Evolutionary conservation across 2,329 filamentous ascomycete species (phyloP), one percentile per base, ranked within the genome.

Genomic region (Plenodomus lindquistii): DNA sequence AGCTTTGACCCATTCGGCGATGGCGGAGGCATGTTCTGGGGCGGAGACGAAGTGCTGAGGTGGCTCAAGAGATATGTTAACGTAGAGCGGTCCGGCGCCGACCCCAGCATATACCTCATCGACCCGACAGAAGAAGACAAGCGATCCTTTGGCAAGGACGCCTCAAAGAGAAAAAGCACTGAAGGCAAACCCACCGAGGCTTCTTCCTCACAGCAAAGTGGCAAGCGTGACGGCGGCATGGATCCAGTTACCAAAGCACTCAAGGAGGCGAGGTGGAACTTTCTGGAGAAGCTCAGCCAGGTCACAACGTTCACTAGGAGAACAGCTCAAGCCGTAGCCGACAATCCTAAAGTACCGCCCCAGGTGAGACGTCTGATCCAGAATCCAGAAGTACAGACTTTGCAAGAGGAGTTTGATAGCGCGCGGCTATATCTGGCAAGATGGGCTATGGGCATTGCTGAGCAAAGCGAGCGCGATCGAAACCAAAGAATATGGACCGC

Each of bases 401-500:
- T 99, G 18, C 92, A 97, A 67, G 92, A 97, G 51, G 95, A 99
- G 68, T 99, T 97, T 62, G 95, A 99, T 76, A 96, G 91, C 63
- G 94, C 95, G 3, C 84, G 94, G 56, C 81, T 99, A 50, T 99
- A 99, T 67, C 80, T 99, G 34, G 94, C 94, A 18, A 82, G 94
- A 55, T 99, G 94, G 94, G 94, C 94, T 2, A 97, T 99, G 94
- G 91, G 91, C 7, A 96, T 99, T 56, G 92, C 94, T 0, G 95
- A 99, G 71, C 94, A 99, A 75, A 93, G 92, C 63, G 94, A 99
- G 66, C 81, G 85, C 34, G 94, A 99, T 62, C 80, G 87, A 19
- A 89, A 85, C 42, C 88, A 92, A 71, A 81, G 92, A 39, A 92
- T 96, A 66, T 99, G 91, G 89, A 97, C 92, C 0, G 93, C 91